phyloP scores from a whole-genome alignment of 768 basidiomycete species.

The Naganishia vaughanmartiniae region DNA sequence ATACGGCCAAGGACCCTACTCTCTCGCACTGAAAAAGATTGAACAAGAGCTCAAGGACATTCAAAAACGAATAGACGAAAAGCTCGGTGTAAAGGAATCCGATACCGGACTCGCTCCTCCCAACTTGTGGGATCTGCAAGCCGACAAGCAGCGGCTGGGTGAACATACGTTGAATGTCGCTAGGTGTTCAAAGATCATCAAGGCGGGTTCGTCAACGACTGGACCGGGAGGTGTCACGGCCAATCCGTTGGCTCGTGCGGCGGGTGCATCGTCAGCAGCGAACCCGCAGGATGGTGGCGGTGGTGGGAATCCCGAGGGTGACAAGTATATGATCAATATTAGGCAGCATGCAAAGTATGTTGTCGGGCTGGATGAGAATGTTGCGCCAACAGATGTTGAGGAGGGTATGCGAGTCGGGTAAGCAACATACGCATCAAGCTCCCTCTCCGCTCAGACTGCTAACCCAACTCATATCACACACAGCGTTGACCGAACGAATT shows the following conservation, averaged over 20 bases:
- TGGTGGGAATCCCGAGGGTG: constrained; percentile 66
- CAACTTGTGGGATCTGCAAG: constrained; percentile 93
- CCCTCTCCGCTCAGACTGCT: neutral
- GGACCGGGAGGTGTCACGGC: constrained; percentile 20
- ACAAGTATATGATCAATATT: constrained; percentile 99
- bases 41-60: constrained; percentile 92
- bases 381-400: constrained; percentile 96
- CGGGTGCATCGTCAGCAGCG: constrained; percentile 72
- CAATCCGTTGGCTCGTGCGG: constrained; percentile 50
- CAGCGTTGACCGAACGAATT: constrained; percentile 62
- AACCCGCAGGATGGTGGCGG: constrained; percentile 77
- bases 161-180: constrained; percentile 96
- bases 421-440: constrained; percentile 46
- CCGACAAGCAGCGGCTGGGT: constrained; percentile 64
- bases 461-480: neutral
- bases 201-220: constrained; percentile 55
- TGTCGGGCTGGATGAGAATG: constrained; percentile 91
- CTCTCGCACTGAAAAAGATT: constrained; percentile 76
- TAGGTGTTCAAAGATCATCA: constrained; percentile 97
- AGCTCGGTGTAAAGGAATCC: constrained; percentile 95
- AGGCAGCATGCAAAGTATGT: constrained; percentile 99
- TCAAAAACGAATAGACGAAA: constrained; percentile 96
- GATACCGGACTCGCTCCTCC: constrained; percentile 96
- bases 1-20: constrained; percentile 98
- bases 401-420: constrained; percentile 99